phyloP scores from a whole-genome alignment of 371 early-diverging fungal species.

The Entomophthora muscae region DNA sequence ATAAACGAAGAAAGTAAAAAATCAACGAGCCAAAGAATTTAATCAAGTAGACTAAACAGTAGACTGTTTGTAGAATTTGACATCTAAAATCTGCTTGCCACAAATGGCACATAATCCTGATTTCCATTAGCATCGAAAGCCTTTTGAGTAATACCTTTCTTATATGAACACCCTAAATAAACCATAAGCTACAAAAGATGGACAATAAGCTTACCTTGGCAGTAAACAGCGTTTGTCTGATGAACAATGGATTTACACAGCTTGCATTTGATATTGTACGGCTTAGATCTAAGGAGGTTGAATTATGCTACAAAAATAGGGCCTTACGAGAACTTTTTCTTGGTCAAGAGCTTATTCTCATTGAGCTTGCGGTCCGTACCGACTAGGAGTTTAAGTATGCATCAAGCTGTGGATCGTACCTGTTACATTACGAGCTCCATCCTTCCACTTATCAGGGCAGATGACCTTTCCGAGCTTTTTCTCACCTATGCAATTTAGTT shows the following conservation, averaged over 20 bases:
- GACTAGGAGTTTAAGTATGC: conserved; percentile 3
- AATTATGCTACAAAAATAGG: not conserved
- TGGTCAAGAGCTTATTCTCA: conserved; percentile 48
- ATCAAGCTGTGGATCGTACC: conserved; percentile 14
- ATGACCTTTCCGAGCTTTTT: conserved; percentile 42
- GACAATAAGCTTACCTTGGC: conserved; percentile 30
- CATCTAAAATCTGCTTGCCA: conserved; percentile 49
- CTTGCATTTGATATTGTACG: conserved; percentile 39
- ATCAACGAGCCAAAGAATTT: not conserved
- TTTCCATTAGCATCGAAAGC: not conserved
- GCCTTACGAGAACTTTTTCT: conserved; percentile 27
- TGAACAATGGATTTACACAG: conserved; percentile 42
- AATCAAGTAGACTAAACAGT: not conserved
- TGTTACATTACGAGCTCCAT: conserved; percentile 34
- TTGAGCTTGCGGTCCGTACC: conserved; percentile 32
- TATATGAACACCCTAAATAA: conserved; percentile 20
- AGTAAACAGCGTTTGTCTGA: conserved; percentile 41
- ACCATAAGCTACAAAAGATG: not conserved
- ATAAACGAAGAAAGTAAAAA: not conserved
- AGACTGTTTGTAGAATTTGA: conserved; percentile 34
- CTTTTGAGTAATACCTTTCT: conserved; percentile 8
- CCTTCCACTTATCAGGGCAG: conserved; percentile 50
- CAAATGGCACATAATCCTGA: conserved; percentile 60
- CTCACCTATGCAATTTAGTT: conserved; percentile 18
- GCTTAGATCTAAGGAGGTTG: conserved; percentile 16